phyloP scores from a whole-genome alignment of 208 protist genomes.

The Wallacemonas sp. region DNA sequence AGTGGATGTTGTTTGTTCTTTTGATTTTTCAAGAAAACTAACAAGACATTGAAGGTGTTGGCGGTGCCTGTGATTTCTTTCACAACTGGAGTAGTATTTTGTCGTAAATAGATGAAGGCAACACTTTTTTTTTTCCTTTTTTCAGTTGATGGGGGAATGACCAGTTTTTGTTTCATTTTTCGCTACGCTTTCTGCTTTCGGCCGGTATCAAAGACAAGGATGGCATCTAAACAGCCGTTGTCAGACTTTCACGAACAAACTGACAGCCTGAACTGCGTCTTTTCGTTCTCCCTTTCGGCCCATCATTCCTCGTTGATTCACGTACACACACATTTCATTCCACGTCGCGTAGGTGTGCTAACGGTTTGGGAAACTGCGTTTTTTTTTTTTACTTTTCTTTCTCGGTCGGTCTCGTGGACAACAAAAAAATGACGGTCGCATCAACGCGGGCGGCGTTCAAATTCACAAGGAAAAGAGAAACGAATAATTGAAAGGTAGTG shows the following conservation, averaged over 20 bases:
- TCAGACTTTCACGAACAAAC: no score
- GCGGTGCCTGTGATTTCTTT: not conserved
- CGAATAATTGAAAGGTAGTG: constrained; percentile 4
- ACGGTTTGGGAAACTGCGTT: no score
- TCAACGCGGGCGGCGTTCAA: not conserved
- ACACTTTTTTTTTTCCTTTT: constrained; percentile 15
- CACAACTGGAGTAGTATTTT: constrained; percentile 18
- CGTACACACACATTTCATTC: no score
- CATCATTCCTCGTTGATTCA: no score
- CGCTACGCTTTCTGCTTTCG: not conserved
- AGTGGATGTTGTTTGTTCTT: not conserved
- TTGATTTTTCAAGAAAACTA: constrained; percentile 1
- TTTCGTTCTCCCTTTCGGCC: no score
- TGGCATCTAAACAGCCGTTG: no score
- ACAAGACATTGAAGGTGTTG: constrained; percentile 9
- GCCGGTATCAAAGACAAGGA: no score
- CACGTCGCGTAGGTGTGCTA: no score
- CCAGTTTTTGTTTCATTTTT: not conserved
- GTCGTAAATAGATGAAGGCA: not conserved
- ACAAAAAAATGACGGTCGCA: not conserved
- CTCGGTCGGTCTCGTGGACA: not conserved
- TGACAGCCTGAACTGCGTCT: no score
- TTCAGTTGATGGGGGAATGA: constrained; percentile 1
- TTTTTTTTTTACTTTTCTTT: not conserved
- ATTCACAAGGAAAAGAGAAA: constrained; percentile 9